These are phyloP conservation scores for Plasmodium gonderi DNA, from an alignment of 169 alveolate species.

Conservation along the genomic window DNA sequence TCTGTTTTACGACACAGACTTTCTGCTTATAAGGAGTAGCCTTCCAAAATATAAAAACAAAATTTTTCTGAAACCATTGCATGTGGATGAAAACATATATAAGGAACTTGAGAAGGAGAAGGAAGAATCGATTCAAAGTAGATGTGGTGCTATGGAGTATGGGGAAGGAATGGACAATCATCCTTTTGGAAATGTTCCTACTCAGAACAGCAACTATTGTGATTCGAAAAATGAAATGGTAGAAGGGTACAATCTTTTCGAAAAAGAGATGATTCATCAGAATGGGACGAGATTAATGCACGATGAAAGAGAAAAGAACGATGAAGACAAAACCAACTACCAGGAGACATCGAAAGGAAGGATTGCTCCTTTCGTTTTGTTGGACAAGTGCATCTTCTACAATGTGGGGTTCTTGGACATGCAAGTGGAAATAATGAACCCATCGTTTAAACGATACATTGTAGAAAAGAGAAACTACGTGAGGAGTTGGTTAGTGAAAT, in stretches of 20 bases:
- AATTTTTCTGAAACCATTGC: conserved; percentile 37
- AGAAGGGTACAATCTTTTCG: no score
- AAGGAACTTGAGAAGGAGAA: background rate
- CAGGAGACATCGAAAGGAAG: no score
- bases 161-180: background rate
- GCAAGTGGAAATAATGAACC: conserved; percentile 17
- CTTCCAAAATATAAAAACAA: background rate
- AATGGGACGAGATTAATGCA: no score
- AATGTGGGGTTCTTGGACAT: conserved; percentile 68
- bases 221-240: no score
- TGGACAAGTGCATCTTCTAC: conserved; percentile 29
- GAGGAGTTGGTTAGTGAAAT: conserved; percentile 59
- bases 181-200: no score
- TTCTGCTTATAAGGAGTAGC: conserved; percentile 44
- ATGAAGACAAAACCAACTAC: background rate
- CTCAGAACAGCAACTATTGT: no score
- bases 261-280: no score
- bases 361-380: background rate
- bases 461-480: conserved; percentile 61
- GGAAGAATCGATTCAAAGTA: background rate
- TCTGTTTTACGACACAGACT: conserved; percentile 47
- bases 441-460: conserved; percentile 31
- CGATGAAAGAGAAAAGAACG: background rate
- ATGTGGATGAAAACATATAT: conserved; percentile 16
- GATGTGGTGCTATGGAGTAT: background rate